Percentiles rank a stretch among this genome's conserved stretches.
These are phyloP conservation scores for Gossypium turneri DNA, from an alignment of 345 rosid genomes.

Conservation along the genomic window DNA sequence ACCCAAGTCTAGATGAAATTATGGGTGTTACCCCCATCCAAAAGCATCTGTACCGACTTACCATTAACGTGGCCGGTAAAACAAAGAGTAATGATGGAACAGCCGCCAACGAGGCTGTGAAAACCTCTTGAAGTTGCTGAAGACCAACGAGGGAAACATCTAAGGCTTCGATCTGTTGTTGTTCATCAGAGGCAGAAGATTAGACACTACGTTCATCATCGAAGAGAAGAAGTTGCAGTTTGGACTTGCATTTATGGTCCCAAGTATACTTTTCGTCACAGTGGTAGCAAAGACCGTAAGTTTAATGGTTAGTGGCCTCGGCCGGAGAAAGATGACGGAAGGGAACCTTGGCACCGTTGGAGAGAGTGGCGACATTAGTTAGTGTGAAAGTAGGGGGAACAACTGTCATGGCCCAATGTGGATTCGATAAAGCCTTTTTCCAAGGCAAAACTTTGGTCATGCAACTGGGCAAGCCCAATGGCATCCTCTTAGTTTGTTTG, in stretches of 20 bases:
- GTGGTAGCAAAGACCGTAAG: neutral
- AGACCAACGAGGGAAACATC: too few relatives aligned
- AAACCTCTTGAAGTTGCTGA: too few relatives aligned
- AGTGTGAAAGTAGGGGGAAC: too few relatives aligned
- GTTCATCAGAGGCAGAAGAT: too few relatives aligned
- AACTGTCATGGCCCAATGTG: neutral
- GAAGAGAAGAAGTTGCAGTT: too few relatives aligned
- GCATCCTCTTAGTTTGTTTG: neutral
- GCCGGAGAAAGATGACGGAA: neutral
- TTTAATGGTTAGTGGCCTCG: too few relatives aligned
- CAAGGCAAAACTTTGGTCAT: neutral
- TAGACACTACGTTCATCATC: neutral
- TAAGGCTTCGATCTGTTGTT: fast-evolving
- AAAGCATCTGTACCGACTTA: too few relatives aligned
- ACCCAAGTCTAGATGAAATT: neutral
- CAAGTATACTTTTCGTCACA: too few relatives aligned
- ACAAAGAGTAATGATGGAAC: neutral
- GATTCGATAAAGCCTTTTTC: neutral
- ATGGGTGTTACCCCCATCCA: neutral
- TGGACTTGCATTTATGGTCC: neutral
- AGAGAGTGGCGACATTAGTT: too few relatives aligned
- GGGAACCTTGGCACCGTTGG: too few relatives aligned
- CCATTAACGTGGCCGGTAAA: neutral
- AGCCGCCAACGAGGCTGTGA: too few relatives aligned
- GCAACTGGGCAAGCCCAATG: too few relatives aligned